Evolutionary conservation across 805 yeast species (phyloP), one percentile per base, ranked within the genome.

Genomic region (Yamadazyma paraphyllophila): DNA sequence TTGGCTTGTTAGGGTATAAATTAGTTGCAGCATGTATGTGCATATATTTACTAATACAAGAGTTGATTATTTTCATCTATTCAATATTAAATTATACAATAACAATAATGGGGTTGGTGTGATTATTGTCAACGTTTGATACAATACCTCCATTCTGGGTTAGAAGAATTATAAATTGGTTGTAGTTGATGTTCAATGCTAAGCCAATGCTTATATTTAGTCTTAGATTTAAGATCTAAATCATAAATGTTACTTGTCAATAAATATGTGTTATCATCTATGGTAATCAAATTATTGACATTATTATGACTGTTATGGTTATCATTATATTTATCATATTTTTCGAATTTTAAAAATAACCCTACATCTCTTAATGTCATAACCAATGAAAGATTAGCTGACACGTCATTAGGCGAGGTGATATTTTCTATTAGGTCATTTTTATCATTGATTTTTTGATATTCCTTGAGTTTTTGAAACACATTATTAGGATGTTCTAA

Each of bases 311-410:
- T 57, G 41, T 60, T 63, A 47, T 65, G 68, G 42, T 48, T 44
- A 46, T 65, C 55, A 44, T 65, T 63, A 29, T 27, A 12, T 52
- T 40, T 58, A 51, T 59, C 61, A 41, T 57, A 59, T 46, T 60
- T 60, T 42, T 62, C 66, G 36, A 77, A 61, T 37, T 69, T 68
- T 14, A 77, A 52, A 44, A 80, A 72, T 13, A 81, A 53, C 0
- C 84, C 80, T 24, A 81, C 81, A 56, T 81, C 86, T 30, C 86
- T 65, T 27, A 74, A 58, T 0, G 84, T 67, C 85, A 81, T 81
- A 4, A 71, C 67, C 15, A 68, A 56, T 6, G 69, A 62, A 24
- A 78, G 53, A 26, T 62, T 65, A 1, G 67, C 67, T 47, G 67
- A 67, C 8, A 75, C 80, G 49, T 74, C 78, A 2, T 59, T 49